Evolutionary conservation across 257 asterid genomes (phyloP).

Genomic region (Marsdenia floribunda): DNA sequence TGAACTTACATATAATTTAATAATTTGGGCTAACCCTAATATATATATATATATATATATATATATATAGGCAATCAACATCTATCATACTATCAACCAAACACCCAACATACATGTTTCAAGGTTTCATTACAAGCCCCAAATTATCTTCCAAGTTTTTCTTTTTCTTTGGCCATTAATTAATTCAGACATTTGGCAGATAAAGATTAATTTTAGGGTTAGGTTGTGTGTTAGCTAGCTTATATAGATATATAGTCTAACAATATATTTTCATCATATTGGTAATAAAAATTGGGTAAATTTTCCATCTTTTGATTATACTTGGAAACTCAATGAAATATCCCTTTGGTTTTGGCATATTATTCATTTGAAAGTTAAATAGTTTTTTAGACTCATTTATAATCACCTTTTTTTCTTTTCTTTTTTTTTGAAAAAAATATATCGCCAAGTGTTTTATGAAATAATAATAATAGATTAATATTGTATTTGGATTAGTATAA

Average conservation of each 20-base stretch:
- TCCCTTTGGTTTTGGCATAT: too few species aligned
- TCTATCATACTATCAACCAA: conserved; percentile 7
- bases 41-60: too few species aligned
- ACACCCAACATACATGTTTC: conserved; percentile 19
- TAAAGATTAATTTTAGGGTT: neutral
- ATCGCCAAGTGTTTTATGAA: too few species aligned
- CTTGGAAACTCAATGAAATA: neutral
- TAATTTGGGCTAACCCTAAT: conserved; percentile 1
- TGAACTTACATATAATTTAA: neutral
- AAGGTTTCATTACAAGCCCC: conserved; percentile 5
- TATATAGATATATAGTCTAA: neutral
- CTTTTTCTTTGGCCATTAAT: neutral
- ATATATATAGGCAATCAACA: neutral
- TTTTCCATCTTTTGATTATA: neutral
- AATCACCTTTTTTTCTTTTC: too few species aligned
- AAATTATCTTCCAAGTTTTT: neutral
- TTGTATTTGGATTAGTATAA: too few species aligned
- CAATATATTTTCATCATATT: neutral
- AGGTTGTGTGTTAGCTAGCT: neutral
- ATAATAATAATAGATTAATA: too few species aligned
- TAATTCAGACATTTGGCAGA: neutral
- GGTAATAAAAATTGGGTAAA: neutral
- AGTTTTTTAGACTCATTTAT: too few species aligned
- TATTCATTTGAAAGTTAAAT: too few species aligned
- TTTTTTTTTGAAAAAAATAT: too few species aligned